These are phyloP conservation scores for Penicillium arizonense DNA, from an alignment of 495 filamentous ascomycete genomes.

Conservation along the genomic window DNA sequence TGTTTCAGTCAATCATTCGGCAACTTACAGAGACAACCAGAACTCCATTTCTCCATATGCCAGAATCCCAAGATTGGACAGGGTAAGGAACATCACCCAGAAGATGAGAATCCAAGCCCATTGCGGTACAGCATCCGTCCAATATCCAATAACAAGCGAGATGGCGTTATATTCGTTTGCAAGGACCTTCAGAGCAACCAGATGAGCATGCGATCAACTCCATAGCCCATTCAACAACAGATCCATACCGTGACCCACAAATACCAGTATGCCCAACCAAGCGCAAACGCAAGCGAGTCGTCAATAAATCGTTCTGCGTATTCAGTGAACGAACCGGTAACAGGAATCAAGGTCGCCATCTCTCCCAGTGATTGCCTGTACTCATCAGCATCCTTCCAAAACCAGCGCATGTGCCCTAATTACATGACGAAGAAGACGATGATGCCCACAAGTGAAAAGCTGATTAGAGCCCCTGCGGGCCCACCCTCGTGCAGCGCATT, in stretches of 20 bases:
- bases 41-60: constrained; percentile 67
- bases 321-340: constrained; percentile 55
- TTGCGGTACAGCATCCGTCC: constrained; percentile 42
- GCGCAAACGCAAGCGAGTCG: constrained; percentile 48
- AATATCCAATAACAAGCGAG: constrained; percentile 40
- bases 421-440: constrained; percentile 64
- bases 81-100: constrained; percentile 49
- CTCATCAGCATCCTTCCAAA: neutral
- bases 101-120: constrained; percentile 66
- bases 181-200: constrained; percentile 27
- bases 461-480: constrained; percentile 61
- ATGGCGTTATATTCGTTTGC: constrained; percentile 53
- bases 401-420: neutral
- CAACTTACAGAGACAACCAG: constrained; percentile 34
- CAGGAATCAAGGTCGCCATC: constrained; percentile 54
- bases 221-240: neutral
- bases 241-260: constrained; percentile 48
- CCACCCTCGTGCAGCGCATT: constrained; percentile 60
- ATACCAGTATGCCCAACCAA: constrained; percentile 61
- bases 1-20: neutral
- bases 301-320: constrained; percentile 57
- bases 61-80: constrained; percentile 54
- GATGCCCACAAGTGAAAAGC: constrained; percentile 59
- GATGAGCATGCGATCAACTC: constrained; percentile 1
- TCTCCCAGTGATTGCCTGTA: constrained; percentile 54